These are phyloP conservation scores for Colletotrichum eleusines DNA, from an alignment of 2,329 filamentous ascomycete genomes.

Conservation along the genomic window DNA sequence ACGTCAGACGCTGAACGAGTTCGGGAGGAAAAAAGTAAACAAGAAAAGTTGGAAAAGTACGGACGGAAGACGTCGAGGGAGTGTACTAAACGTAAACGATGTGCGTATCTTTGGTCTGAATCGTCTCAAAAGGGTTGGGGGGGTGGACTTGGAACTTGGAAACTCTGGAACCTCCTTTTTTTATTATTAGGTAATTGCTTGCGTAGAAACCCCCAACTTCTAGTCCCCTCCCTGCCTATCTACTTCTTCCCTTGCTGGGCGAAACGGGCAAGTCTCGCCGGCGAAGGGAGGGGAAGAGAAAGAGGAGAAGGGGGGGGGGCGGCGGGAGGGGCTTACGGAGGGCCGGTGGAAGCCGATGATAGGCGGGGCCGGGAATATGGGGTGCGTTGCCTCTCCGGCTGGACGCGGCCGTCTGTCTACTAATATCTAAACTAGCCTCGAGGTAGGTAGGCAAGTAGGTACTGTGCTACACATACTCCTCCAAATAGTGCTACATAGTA, in stretches of 20 bases:
- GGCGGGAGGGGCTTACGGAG: constrained; percentile 12
- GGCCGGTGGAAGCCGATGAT: constrained; percentile 40
- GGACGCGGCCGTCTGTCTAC: constrained; percentile 17
- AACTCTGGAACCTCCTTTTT: constrained; percentile 6
- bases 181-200: constrained; percentile 39
- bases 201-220: no score
- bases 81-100: no score
- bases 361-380: constrained; percentile 35
- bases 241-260: not conserved
- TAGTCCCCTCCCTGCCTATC: no score
- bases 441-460: no score
- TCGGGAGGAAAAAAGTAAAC: not conserved
- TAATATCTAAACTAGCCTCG: no score
- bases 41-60: constrained; percentile 1
- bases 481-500: no score
- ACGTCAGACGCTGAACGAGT: not conserved
- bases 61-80: not conserved
- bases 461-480: no score
- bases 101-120: not conserved
- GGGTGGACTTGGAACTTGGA: not conserved
- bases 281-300: not conserved
- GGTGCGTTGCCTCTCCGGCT: not conserved
- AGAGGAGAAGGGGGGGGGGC: no score
- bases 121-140: constrained; percentile 4
- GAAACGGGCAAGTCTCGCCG: constrained; percentile 34